phyloP scores from a whole-genome alignment of 257 asterid genomes.

The Craterostigma plantagineum region DNA sequence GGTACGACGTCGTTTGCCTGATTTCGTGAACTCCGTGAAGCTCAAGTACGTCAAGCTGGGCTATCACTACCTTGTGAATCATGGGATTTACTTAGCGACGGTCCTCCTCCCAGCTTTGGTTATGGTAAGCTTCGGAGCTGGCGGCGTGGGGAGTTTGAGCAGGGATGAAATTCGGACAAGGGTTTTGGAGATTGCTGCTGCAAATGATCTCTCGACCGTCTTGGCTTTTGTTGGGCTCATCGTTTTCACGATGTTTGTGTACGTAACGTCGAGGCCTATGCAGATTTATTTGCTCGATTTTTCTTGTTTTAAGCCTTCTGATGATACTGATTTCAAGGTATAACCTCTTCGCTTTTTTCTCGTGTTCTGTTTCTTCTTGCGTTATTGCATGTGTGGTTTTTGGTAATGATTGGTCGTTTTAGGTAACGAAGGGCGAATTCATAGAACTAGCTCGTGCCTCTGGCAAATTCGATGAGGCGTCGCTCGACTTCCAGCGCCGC shows the following conservation, averaged over 20 bases:
- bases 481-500: slow-evolving; percentile 47
- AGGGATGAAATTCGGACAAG: slow-evolving; percentile 63
- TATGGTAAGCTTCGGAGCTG: slow-evolving; percentile 54
- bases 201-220: slow-evolving; percentile 48
- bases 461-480: slow-evolving; percentile 49
- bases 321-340: slow-evolving; percentile 53
- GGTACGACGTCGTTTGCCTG: slow-evolving; percentile 65
- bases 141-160: slow-evolving; percentile 68
- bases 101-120: slow-evolving; percentile 33
- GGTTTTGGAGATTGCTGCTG: slow-evolving; percentile 54
- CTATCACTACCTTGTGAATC: slow-evolving; percentile 66
- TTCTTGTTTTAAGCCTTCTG: slow-evolving; percentile 73
- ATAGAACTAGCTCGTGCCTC: slow-evolving; percentile 58
- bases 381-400: neutral
- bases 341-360: neutral
- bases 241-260: slow-evolving; percentile 44
- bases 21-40: slow-evolving; percentile 79
- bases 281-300: slow-evolving; percentile 64
- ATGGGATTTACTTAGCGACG: slow-evolving; percentile 55
- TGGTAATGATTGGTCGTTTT: neutral
- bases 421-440: slow-evolving; percentile 75
- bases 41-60: slow-evolving; percentile 77
- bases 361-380: neutral
- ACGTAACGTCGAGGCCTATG: slow-evolving; percentile 53
- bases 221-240: slow-evolving; percentile 32